Evolutionary conservation across 2,329 filamentous ascomycete genomes (phyloP), one percentile per base, ranked within the genome.

Genomic region (Achaetomium macrosporum): DNA sequence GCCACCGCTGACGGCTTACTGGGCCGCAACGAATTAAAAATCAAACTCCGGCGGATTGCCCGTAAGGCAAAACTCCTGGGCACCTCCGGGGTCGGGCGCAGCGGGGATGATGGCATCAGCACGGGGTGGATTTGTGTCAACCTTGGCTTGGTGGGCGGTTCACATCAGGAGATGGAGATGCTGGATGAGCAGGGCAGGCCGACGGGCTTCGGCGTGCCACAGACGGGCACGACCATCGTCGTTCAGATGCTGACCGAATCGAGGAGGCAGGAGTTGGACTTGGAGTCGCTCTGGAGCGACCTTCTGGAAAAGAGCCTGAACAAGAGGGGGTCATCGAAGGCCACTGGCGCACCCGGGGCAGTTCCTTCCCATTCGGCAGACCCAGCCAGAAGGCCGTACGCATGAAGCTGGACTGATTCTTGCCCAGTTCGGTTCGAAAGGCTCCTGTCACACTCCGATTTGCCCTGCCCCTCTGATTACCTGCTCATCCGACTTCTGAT

Each of bases 61-160:
- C 88, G 89, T 67, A 85, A 87, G 61, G 87, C 90, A 31, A 90
- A 89, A 68, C 74, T 96, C 56, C 73, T 95, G 60, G 90, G 88
- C 13, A 87, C 81, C 54, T 81, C 82, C 0, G 82, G 83, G n/a
- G 76, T 79, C 43, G 75, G 81, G 11, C 77, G 77, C 13, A 79
- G 78, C 44, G 73, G 78, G 1, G 91, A 96, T 61, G 89, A 96
- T 64, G 92, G 91, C 2, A 88, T 96, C 48, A 85, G 87, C 12
- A 96, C 92, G 1, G 91, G 90, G 10, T 99, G 93, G 93, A 87
- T 99, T 17, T 99, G 93, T 69, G 88, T 97, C 56, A 95, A 96
- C 66, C 79, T 93, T 10, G 89, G 88, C 5, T 81, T 80, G 15
- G 77, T 90, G 1, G 81, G 85, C 41, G 78, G 79, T 19, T 73